Conservation (phyloP, 768 basidiomycete genomes). For the Nidularia sp. region DNA sequence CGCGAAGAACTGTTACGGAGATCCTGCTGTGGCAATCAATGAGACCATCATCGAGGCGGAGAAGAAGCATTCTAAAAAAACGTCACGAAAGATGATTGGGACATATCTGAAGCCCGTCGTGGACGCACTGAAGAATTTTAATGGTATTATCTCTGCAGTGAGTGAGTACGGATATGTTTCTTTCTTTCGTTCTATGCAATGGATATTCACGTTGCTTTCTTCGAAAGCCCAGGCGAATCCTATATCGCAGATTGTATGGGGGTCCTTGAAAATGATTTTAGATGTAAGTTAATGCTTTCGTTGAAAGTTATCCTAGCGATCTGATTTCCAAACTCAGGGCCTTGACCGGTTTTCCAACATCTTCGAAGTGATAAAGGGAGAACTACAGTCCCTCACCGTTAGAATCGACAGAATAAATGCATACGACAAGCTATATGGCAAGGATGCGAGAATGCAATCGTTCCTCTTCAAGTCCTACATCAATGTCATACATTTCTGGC, state of each 20-base stretch:
- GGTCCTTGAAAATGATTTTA: not conserved
- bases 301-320: not conserved
- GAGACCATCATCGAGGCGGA: not conserved
- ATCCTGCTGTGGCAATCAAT: not conserved
- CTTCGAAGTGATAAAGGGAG: not conserved
- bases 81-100: not conserved
- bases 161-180: not conserved
- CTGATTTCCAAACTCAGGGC: not conserved
- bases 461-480: not conserved
- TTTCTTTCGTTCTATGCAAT: not conserved
- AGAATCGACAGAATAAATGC: not conserved
- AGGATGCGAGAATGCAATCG: not conserved
- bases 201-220: not conserved
- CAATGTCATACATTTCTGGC: not conserved
- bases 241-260: not conserved
- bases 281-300: not conserved
- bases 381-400: not conserved
- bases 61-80: not conserved
- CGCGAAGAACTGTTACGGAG: not conserved
- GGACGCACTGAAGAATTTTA: not conserved
- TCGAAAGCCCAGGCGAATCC: not conserved
- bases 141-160: not conserved
- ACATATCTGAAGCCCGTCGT: not conserved
- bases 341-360: not conserved
- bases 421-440: not conserved